Conservation (phyloP, 306 rosid genomes). For the Acacia melanoxylon region DNA sequence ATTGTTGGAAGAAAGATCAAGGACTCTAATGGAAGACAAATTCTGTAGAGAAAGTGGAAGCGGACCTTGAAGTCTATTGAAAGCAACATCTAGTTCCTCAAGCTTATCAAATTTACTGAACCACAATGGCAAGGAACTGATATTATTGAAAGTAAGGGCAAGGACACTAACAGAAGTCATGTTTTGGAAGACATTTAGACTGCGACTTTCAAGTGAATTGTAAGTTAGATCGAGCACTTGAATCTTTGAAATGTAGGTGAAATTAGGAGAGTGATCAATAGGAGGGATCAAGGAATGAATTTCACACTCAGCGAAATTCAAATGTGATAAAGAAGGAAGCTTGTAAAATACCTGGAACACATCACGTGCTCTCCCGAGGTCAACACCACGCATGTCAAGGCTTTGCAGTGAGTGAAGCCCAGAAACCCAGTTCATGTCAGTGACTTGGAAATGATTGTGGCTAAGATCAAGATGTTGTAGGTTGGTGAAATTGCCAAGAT, state of each 20-base stretch:
- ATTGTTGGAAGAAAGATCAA: not conserved
- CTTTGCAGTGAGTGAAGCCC: constrained; percentile 12
- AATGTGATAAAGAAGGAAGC: constrained; percentile 19
- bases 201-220: not conserved
- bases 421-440: constrained; percentile 27
- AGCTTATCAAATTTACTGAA: not conserved
- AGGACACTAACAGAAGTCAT: not conserved
- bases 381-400: not conserved
- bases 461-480: constrained; percentile 19
- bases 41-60: constrained; percentile 4
- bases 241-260: not conserved
- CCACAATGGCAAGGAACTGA: not conserved
- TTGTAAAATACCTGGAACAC: constrained; percentile 20
- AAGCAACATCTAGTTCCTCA: not conserved
- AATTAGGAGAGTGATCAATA: not conserved
- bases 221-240: not conserved
- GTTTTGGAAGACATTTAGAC: not conserved
- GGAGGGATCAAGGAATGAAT: not conserved
- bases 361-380: not conserved
- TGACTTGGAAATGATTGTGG: not conserved
- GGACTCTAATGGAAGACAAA: constrained; percentile 17
- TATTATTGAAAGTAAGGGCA: not conserved
- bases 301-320: not conserved
- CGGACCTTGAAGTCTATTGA: not conserved
- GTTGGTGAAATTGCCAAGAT: constrained; percentile 27